Conservation (phyloP, 2,329 filamentous ascomycete species). For the Colletotrichum caudatum region DNA sequence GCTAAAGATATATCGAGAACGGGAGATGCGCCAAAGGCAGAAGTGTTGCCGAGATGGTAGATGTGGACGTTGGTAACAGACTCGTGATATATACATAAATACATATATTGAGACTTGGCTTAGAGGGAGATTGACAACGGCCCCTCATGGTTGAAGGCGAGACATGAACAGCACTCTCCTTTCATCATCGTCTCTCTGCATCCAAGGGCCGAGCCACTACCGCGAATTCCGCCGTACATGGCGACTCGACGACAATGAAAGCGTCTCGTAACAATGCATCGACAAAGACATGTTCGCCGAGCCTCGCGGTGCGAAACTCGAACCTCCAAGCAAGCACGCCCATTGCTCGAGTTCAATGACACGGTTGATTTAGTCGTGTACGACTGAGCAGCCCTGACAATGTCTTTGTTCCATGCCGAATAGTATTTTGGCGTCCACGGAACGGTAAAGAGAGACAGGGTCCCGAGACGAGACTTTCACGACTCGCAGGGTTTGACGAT, state of each 20-base stretch:
- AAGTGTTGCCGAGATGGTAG: neutral
- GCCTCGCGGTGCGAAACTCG: neutral
- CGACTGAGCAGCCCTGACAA: neutral
- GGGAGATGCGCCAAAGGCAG: too few species aligned
- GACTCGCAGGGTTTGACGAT: neutral
- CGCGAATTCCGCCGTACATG: neutral
- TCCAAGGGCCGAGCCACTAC: neutral
- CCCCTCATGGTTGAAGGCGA: neutral
- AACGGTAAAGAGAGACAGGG: neutral
- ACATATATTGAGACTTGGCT: neutral
- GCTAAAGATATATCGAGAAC: neutral
- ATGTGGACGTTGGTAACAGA: neutral
- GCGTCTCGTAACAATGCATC: neutral
- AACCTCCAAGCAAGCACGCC: neutral
- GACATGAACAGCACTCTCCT: neutral
- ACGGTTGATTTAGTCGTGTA: neutral
- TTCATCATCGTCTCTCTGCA: neutral
- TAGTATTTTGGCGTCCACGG: neutral
- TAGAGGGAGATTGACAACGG: too few species aligned
- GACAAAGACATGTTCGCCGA: neutral
- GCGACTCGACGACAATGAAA: neutral
- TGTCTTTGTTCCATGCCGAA: neutral
- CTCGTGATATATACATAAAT: neutral
- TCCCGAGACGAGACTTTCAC: neutral
- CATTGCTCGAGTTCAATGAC: neutral